A percentile compares a stretch with the other conserved stretches of the same genome.
These are phyloP conservation scores for Rutidosis leptorrhynchoides DNA, from an alignment of 129 eudicot species.

Conservation along the genomic window DNA sequence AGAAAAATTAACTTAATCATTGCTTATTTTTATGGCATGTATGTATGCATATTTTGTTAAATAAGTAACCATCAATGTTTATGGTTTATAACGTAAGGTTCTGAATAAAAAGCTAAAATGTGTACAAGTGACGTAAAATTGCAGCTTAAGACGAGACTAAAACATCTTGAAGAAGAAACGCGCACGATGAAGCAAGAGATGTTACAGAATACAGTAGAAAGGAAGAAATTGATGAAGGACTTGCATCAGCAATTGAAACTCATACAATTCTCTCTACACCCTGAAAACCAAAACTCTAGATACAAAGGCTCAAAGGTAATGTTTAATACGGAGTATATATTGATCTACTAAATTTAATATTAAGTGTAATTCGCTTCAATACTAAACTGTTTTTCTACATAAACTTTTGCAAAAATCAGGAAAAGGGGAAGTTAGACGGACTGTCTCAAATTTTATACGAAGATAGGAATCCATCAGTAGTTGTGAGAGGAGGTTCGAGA, in stretches of 20 bases:
- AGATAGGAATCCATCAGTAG: conserved; percentile 39
- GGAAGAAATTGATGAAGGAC: conserved; percentile 42
- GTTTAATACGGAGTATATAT: neutral
- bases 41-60: neutral
- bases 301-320: conserved; percentile 14
- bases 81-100: neutral
- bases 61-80: conserved; percentile 2
- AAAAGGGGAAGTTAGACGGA: conserved; percentile 36
- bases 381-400: neutral
- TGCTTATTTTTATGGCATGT: conserved; percentile 11
- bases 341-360: neutral
- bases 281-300: conserved; percentile 9
- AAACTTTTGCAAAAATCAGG: conserved; percentile 19
- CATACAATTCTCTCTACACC: conserved; percentile 22
- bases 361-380: neutral
- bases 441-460: conserved; percentile 44
- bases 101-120: conserved; percentile 9
- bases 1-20: neutral
- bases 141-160: conserved; percentile 45
- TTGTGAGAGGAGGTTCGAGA: conserved; percentile 26
- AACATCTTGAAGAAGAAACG: conserved; percentile 53
- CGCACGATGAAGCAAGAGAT: conserved; percentile 39
- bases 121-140: conserved; percentile 18
- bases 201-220: conserved; percentile 37
- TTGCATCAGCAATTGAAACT: conserved; percentile 38